These are phyloP conservation scores for Epichloe bromicola DNA, from an alignment of 2,329 filamentous ascomycete species.

Conservation along the genomic window DNA sequence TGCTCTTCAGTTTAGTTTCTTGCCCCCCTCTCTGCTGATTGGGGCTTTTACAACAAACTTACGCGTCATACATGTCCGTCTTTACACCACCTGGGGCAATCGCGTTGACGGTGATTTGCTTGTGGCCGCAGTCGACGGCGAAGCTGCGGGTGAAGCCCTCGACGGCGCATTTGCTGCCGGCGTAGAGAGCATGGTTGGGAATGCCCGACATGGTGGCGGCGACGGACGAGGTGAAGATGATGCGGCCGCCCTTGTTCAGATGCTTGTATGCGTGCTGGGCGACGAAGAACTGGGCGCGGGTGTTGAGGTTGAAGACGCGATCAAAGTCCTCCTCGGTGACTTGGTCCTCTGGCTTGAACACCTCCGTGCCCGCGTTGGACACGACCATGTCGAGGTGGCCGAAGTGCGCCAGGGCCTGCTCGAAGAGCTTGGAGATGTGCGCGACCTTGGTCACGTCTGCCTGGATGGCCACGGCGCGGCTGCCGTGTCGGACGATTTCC, in stretches of 20 bases:
- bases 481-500: slow-evolving; percentile 41
- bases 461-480: slow-evolving; percentile 50
- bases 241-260: slow-evolving; percentile 52
- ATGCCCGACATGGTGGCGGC: slow-evolving; percentile 38
- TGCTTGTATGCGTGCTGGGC: slow-evolving; percentile 58
- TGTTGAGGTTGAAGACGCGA: slow-evolving; percentile 56
- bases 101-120: slow-evolving; percentile 54
- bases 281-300: slow-evolving; percentile 59
- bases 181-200: slow-evolving; percentile 60
- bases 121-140: slow-evolving; percentile 56
- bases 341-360: slow-evolving; percentile 55
- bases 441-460: slow-evolving; percentile 54
- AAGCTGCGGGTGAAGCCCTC: slow-evolving; percentile 67
- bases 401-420: slow-evolving; percentile 47
- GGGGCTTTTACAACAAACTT: too few species aligned
- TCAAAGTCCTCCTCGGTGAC: slow-evolving; percentile 60
- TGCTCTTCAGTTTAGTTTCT: neutral
- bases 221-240: slow-evolving; percentile 64
- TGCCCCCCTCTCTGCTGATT: too few species aligned
- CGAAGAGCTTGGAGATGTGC: slow-evolving; percentile 51
- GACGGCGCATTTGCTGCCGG: slow-evolving; percentile 62
- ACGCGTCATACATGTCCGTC: slow-evolving; percentile 43
- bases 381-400: slow-evolving; percentile 57
- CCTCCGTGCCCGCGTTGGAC: slow-evolving; percentile 58
- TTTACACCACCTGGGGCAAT: slow-evolving; percentile 55